Evolutionary conservation across 1,139 yeast genomes (phyloP).

Genomic region (Meyerozyma guilliermondii): DNA sequence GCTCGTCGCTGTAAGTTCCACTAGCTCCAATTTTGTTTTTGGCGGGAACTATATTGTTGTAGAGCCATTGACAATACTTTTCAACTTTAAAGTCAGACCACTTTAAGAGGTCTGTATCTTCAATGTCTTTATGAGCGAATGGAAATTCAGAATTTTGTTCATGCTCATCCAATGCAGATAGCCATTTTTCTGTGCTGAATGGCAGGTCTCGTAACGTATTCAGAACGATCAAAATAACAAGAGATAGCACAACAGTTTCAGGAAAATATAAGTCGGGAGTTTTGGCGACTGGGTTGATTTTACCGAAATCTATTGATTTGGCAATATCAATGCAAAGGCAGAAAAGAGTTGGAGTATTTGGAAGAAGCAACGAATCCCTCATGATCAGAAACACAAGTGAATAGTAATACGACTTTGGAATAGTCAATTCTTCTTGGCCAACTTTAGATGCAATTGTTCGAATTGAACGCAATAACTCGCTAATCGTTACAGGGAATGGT

Average conservation of each 20-base stretch:
- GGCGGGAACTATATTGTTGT: constrained; percentile 26
- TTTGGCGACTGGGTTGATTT: constrained; percentile 4
- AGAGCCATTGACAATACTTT: constrained; percentile 39
- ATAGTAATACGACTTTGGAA: constrained; percentile 25
- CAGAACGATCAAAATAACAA: constrained; percentile 22
- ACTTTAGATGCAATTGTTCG: constrained; percentile 1
- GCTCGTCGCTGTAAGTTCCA: neutral
- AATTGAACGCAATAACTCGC: constrained; percentile 4
- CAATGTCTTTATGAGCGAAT: constrained; percentile 12
- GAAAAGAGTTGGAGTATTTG: constrained; percentile 29
- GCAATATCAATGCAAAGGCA: constrained; percentile 14
- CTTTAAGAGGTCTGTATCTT: constrained; percentile 22
- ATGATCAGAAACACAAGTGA: constrained; percentile 28
- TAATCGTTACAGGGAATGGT: constrained; percentile 4
- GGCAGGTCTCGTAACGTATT: constrained; percentile 7
- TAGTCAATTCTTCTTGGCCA: constrained; percentile 3
- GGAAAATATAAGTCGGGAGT: constrained; percentile 16
- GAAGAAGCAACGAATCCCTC: constrained; percentile 22
- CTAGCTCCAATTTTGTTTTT: constrained; percentile 9
- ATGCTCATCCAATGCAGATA: constrained; percentile 14
- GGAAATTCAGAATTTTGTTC: constrained; percentile 18
- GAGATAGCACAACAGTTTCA: constrained; percentile 23
- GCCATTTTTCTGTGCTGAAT: constrained; percentile 18
- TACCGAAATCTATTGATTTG: constrained; percentile 4
- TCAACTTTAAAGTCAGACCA: constrained; percentile 38